These are phyloP conservation scores for Xylariaceae sp. DNA, from an alignment of 2,329 filamentous ascomycete genomes.

Conservation along the genomic window DNA sequence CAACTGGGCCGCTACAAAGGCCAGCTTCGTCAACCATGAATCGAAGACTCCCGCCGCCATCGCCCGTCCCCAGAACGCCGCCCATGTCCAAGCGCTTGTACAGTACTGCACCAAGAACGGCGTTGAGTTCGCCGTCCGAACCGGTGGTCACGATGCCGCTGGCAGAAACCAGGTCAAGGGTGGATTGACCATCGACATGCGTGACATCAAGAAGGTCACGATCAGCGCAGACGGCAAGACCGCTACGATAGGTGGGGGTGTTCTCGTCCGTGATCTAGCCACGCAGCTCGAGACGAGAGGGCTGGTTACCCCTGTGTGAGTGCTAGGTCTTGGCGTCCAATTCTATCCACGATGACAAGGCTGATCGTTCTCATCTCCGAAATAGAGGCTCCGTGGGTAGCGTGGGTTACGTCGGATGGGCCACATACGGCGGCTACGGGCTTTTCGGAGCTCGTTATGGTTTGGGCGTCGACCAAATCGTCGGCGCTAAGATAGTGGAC, in stretches of 20 bases:
- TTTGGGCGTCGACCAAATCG: slow-evolving; percentile 33
- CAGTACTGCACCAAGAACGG: slow-evolving; percentile 13
- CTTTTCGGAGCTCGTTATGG: slow-evolving; percentile 29
- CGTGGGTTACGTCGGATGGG: slow-evolving; percentile 33
- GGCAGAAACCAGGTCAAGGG: slow-evolving; percentile 26
- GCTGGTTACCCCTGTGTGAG: slow-evolving; percentile 26
- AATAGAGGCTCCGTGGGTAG: slow-evolving; percentile 18
- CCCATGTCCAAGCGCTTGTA: slow-evolving; percentile 19
- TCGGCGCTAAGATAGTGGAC: slow-evolving; percentile 35
- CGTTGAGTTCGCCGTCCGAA: slow-evolving; percentile 26
- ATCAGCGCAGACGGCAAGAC: slow-evolving; percentile 25
- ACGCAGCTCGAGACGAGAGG: slow-evolving; percentile 26
- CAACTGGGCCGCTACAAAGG: slow-evolving; percentile 15
- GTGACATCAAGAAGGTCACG: slow-evolving; percentile 31
- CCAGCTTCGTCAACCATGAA: slow-evolving; percentile 5
- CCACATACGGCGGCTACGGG: slow-evolving; percentile 31
- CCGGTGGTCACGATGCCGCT: slow-evolving; percentile 32
- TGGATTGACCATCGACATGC: slow-evolving; percentile 35
- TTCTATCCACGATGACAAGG: background rate
- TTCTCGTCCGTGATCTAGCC: slow-evolving; percentile 27
- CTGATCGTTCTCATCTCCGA: background rate
- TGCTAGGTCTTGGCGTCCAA: background rate
- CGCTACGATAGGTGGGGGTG: slow-evolving; percentile 34
- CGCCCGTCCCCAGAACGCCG: slow-evolving; percentile 16
- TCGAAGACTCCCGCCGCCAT: slow-evolving; percentile 12